These are phyloP conservation scores for Solanum ossicruentum DNA, from an alignment of 257 asterid genomes.

Conservation along the genomic window DNA sequence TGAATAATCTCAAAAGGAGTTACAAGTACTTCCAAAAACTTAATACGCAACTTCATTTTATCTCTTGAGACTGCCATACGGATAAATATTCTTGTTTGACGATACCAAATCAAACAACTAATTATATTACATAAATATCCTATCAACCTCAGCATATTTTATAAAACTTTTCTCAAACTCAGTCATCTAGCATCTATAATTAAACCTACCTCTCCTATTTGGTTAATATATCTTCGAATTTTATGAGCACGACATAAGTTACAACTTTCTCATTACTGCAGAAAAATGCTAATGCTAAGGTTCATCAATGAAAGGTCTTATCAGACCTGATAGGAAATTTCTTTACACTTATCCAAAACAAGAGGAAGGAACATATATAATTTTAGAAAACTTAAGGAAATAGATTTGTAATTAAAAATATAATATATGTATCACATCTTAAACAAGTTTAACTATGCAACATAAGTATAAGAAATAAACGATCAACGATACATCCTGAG, in stretches of 20 bases:
- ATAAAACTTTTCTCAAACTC: background rate
- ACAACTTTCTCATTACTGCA: background rate
- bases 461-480: background rate
- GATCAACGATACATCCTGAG: background rate
- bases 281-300: background rate
- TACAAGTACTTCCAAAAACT: background rate
- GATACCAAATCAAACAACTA: background rate
- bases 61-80: background rate
- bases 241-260: background rate
- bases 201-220: background rate
- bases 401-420: background rate
- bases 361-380: background rate
- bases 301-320: background rate
- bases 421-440: background rate
- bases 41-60: background rate
- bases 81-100: background rate
- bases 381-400: background rate
- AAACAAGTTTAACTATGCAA: background rate
- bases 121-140: background rate
- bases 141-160: background rate
- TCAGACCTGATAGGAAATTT: background rate
- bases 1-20: background rate
- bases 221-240: background rate
- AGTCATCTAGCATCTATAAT: background rate
- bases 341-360: background rate